Base-by-base conservation (phyloP, 164 flowering plant species). In the Aristolochia contorta region DNA sequence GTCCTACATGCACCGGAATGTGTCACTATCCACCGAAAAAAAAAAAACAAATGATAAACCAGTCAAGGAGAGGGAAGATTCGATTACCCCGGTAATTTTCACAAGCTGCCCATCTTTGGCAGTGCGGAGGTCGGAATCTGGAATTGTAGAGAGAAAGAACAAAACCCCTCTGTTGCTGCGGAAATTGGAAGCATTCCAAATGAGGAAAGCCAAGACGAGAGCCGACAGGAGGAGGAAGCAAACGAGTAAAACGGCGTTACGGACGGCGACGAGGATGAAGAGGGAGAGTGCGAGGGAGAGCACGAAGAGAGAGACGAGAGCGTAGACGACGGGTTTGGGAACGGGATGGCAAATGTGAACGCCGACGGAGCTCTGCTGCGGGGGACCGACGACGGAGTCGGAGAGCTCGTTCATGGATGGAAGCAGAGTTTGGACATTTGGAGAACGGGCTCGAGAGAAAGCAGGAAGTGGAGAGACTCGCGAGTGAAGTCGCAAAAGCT, bases 91-190 rank as follows among this genome's bases (percentile, higher is more conserved):
- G 47, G 86, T 77, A 66, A 82, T 64, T 60, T 82, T 84, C 60
- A 84, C 86, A 37, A 82, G 81, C 74, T 84, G 90, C 18, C 90
- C 90, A 12, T 80, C 72, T 16, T 46, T 63, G 21, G 86, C 86
- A 2, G 67, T 19, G 47, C 64, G 54, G 62, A 84, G 86, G 71
- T 80, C 84, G 6, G 90, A 74, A 52, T 77, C 81, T 13, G 84
- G 86, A 14, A 78, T 63, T 15, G 79, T 70, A 52, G 63, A 65
- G 24, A 84, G 76, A 54, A 78, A 84, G 65, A 56, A 63, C 13
- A 71, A 45, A 37, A 80, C 37, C 22, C 78, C 71, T 1, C 66
- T 65, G 33, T 61, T 68, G 15, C 58, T 57, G 12, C 57, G 62
- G 67, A 66, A 70, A 52, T 45, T 56, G 64, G 69, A 25, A 9